These are phyloP conservation scores for Plectranthus barbatus DNA, from an alignment of 257 asterid genomes.

Conservation along the genomic window DNA sequence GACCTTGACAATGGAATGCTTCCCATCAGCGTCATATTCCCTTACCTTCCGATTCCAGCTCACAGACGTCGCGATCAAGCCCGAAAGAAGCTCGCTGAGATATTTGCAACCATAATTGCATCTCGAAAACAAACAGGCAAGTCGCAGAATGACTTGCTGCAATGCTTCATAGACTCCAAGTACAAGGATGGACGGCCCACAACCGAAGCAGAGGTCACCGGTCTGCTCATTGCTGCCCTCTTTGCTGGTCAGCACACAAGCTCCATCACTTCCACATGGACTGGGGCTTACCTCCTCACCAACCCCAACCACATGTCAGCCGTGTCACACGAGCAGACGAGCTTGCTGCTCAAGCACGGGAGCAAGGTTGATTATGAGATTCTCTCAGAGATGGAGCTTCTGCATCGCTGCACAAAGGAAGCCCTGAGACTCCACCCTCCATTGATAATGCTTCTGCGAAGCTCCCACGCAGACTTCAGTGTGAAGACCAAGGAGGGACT, in stretches of 20 bases:
- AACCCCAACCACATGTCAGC: constrained; percentile 61
- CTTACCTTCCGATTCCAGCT: constrained; percentile 90
- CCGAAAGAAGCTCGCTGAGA: constrained; percentile 68
- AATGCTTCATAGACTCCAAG: constrained; percentile 91
- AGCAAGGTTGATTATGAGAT: constrained; percentile 66
- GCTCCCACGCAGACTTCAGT: constrained; percentile 67
- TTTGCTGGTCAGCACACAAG: constrained; percentile 99
- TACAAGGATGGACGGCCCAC: constrained; percentile 82
- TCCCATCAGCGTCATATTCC: constrained; percentile 79
- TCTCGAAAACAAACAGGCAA: constrained; percentile 68
- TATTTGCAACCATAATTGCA: constrained; percentile 55
- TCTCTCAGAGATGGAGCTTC: constrained; percentile 80
- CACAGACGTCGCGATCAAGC: constrained; percentile 83
- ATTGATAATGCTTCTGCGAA: constrained; percentile 71
- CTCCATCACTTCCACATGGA: constrained; percentile 90
- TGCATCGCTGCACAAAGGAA: constrained; percentile 75
- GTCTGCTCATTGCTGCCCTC: constrained; percentile 83
- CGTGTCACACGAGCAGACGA: constrained; percentile 66
- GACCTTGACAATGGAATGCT: constrained; percentile 93
- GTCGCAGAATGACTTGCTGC: constrained; percentile 57
- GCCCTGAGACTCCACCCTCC: constrained; percentile 95
- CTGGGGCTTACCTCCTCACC: constrained; percentile 83
- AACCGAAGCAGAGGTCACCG: constrained; percentile 67
- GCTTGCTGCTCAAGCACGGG: constrained; percentile 50
- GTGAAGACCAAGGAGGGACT: constrained; percentile 71